Base-by-base conservation (phyloP, 75 land plant genomes). In the Cryptomeria japonica region DNA sequence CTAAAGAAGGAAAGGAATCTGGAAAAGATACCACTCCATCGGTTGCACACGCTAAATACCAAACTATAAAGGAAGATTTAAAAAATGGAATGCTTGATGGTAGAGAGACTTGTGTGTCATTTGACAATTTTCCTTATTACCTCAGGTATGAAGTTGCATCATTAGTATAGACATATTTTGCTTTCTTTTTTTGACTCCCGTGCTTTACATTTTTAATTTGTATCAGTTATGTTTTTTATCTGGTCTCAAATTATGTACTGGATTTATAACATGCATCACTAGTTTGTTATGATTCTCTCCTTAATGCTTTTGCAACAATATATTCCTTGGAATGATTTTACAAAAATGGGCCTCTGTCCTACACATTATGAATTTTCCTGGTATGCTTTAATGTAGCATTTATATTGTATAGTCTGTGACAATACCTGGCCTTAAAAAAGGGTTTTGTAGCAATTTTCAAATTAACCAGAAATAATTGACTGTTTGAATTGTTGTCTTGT, bases 61-160 rank as follows among this genome's bases (percentile, higher is more conserved):
- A 93, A 89, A 91, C 87, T 72, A 93, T 89, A 51, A 92, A 90
- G 86, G 96, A 95, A 38, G 86, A 85, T 22, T 82, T 95, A 86
- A 91, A 73, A 58, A 83, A 90, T 55, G 91, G 89, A 31, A 89
- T 95, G 85, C 70, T 93, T 28, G 83, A 78, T 87, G 80, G 80
- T 82, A 93, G 90, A 61, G 91, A 86, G 58, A 49, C 46, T 55
- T 2, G 84, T 86, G 88, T 88, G 28, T n/a, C 90, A 68, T 80
- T 87, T 86, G 90, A 84, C 51, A 87, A 55, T 68, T 95, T 10
- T 3, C 55, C 87, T 88, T 88, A 42, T 51, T 77, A 72, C 78
- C 86, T 87, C 47, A 86, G 87, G 56, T 80, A 25, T 51, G 90
- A 89, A 8, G 88, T 73, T 73, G 77, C 34, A 34, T 73, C 37